phyloP scores from a whole-genome alignment of 345 rosid species.

The Zanthoxylum bungeanum region DNA sequence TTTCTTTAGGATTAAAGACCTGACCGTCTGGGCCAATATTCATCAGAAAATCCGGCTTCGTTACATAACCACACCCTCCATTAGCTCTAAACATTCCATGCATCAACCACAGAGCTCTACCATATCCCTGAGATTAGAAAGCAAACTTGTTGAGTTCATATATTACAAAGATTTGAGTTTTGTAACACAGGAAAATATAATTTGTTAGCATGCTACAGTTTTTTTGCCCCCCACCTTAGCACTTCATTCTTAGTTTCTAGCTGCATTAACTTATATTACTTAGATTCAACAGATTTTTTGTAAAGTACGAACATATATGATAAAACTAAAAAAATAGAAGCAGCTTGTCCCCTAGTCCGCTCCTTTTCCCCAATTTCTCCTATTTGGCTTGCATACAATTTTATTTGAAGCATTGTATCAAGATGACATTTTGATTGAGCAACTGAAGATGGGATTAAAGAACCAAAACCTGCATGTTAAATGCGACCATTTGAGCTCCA shows the following conservation, averaged over 20 bases:
- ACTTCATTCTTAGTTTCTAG: background rate
- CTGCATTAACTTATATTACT: background rate
- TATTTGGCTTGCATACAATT: background rate
- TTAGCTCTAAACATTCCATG: slow-evolving; percentile 44
- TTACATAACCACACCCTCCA: slow-evolving; percentile 42
- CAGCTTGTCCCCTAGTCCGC: background rate
- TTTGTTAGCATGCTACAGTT: background rate
- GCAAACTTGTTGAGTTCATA: background rate
- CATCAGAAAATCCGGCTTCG: slow-evolving; percentile 35
- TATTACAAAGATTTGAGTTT: background rate
- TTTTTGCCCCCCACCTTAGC: background rate
- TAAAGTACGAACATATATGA: background rate
- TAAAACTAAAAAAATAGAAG: background rate
- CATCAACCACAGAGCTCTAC: slow-evolving; percentile 45
- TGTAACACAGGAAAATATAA: background rate
- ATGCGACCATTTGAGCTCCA: slow-evolving; percentile 92
- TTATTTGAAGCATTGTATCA: background rate
- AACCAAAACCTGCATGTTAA: slow-evolving; percentile 72
- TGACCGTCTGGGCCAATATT: slow-evolving; percentile 17
- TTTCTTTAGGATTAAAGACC: slow-evolving; percentile 30
- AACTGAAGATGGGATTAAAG: background rate
- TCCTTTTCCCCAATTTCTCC: background rate
- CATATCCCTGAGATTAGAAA: slow-evolving; percentile 28
- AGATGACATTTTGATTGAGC: background rate
- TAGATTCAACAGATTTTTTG: background rate